A percentile compares a stretch with the other conserved stretches of the same genome.
Evolutionary conservation across 257 asterid species (phyloP).

Genomic region (Solanum commersonii): DNA sequence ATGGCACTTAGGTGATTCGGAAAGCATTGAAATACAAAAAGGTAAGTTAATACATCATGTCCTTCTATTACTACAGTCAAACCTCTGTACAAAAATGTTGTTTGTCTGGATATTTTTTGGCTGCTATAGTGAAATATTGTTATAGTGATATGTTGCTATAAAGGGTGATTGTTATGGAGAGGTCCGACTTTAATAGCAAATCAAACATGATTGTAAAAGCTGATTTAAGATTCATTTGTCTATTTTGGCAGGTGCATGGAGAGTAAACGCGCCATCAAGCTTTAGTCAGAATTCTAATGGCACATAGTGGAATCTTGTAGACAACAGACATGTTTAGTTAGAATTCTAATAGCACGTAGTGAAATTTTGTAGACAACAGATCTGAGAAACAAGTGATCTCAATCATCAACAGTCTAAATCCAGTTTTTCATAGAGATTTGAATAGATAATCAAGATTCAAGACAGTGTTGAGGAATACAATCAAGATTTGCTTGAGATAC

Average conservation of each 20-base stretch:
- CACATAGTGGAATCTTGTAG: neutral
- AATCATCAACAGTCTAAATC: neutral
- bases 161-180: neutral
- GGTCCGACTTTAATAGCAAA: neutral
- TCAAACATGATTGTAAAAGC: neutral
- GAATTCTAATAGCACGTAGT: too few relatives aligned
- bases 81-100: neutral
- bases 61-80: neutral
- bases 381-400: neutral
- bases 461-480: neutral
- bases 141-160: neutral
- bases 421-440: neutral
- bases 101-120: neutral
- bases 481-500: neutral
- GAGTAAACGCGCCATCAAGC: neutral
- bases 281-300: neutral
- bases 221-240: neutral
- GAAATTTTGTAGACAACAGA: too few relatives aligned
- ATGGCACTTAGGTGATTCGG: conserved; percentile 1
- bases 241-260: neutral
- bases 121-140: neutral
- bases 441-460: neutral
- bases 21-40: neutral
- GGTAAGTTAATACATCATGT: neutral
- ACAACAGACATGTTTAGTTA: too few relatives aligned